Conservation (phyloP, 2,329 filamentous ascomycete species). For the Colletotrichum karsti region DNA sequence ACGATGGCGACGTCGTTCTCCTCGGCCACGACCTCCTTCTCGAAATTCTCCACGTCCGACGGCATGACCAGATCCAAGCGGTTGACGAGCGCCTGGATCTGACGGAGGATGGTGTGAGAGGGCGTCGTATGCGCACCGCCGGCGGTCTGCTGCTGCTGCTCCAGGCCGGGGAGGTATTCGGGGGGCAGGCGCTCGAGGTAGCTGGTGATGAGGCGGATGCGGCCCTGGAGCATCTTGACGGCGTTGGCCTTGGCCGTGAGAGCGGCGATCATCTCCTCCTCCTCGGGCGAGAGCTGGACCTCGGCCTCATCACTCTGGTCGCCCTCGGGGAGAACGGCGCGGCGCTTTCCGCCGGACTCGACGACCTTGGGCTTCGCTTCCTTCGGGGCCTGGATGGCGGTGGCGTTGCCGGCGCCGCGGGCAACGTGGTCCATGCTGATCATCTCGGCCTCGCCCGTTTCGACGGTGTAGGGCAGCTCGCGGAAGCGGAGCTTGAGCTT, state of each 20-base stretch:
- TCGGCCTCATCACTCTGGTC: slow-evolving; percentile 39
- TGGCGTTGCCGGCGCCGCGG: slow-evolving; percentile 82
- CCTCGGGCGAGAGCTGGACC: slow-evolving; percentile 59
- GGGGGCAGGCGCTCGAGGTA: slow-evolving; percentile 80
- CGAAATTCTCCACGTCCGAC: slow-evolving; percentile 70
- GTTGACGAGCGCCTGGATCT: slow-evolving; percentile 85
- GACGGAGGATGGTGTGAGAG: slow-evolving; percentile 81
- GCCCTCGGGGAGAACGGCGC: slow-evolving; percentile 43
- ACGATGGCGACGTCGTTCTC: slow-evolving; percentile 86
- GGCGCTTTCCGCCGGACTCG: slow-evolving; percentile 57
- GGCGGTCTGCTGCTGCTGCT: slow-evolving; percentile 41
- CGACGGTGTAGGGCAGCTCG: slow-evolving; percentile 85
- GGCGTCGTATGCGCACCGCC: slow-evolving; percentile 48
- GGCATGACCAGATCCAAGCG: slow-evolving; percentile 85
- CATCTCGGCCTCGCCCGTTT: slow-evolving; percentile 97
- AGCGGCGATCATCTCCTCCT: slow-evolving; percentile 68
- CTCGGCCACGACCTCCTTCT: slow-evolving; percentile 77
- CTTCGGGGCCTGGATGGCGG: slow-evolving; percentile 57
- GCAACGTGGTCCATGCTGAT: slow-evolving; percentile 96
- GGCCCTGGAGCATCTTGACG: slow-evolving; percentile 88
- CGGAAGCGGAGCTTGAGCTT: slow-evolving; percentile 76
- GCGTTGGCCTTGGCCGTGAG: slow-evolving; percentile 92
- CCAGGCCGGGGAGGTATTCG: slow-evolving; percentile 63
- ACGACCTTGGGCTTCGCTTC: slow-evolving; percentile 53
- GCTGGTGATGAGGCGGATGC: slow-evolving; percentile 75